Evolutionary conservation across 345 rosid genomes (phyloP), one percentile per base, ranked within the genome.

Genomic region (Moricandia arvensis): DNA sequence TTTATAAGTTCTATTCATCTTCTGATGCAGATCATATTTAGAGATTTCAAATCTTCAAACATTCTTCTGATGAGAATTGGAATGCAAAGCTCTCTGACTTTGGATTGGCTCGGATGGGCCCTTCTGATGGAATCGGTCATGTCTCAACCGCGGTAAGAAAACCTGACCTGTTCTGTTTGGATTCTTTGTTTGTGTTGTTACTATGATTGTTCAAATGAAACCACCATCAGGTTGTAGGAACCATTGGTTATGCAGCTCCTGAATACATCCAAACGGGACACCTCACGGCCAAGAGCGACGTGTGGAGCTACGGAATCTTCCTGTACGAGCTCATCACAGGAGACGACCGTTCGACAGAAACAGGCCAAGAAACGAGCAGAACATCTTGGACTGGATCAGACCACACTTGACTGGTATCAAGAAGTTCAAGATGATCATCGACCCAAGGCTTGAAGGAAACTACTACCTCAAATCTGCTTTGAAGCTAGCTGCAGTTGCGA

Each of bases 161-260:
- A 45, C 51, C n/a, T 45, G 16, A 45, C 51, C 13, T 45, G 51
- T 29, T 29, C 5, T 29, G 31, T 21, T 21, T 21, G 24, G 24
- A 21, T 21, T 21, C 24, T 45, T 45, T 45, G 51, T n/a, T n/a
- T 45, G 51, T 15, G 17, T 41, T 45, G 11, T 45, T 29, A 29
- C 31, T 29, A 29, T 45, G 51, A 45, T 45, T 45, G 17, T 45
- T 45, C 15, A 12, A 41, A 41, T 1, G 13, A 41, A 41, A 3
- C n/a, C 47, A 41, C 47, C 47, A 12, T 45, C 51, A 45, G 51
- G 90, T 90, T 29, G 99, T 90, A 7, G 97, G 97, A 61, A 95
- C 97, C 5, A 90, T 91, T 13, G 99, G 99, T 59, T 95, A 95
- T 74, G 97, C 97, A 72, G 99, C 97, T 0, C 97, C 97, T 0